A percentile compares a stretch with the other conserved stretches of the same genome.
phyloP scores from a whole-genome alignment of 2,329 filamentous ascomycete species.

The Fusarium citri region DNA sequence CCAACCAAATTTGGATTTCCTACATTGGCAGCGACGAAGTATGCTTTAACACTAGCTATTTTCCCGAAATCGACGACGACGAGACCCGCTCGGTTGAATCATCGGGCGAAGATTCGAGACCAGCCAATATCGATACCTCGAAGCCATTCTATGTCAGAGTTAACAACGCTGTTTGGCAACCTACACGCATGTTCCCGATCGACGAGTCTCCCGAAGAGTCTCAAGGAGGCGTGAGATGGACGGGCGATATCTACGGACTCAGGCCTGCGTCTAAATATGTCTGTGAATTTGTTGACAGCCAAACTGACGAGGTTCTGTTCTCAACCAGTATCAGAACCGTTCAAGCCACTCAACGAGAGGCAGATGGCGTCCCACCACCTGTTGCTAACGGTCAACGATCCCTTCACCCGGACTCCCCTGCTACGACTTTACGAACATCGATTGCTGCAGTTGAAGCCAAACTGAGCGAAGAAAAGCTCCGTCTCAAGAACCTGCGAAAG shows the following conservation, averaged over 20 bases:
- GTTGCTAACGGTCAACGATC: constrained; percentile 65
- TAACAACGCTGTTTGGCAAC: constrained; percentile 84
- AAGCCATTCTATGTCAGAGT: constrained; percentile 84
- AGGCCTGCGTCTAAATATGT: constrained; percentile 81
- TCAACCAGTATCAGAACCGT: constrained; percentile 77
- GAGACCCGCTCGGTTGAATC: constrained; percentile 39
- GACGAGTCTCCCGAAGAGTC: constrained; percentile 49
- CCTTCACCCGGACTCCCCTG: constrained; percentile 79
- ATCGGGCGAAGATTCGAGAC: constrained; percentile 50
- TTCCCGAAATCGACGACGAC: constrained; percentile 59
- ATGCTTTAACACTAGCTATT: constrained; percentile 78
- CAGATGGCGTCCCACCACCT: constrained; percentile 47
- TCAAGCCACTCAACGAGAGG: constrained; percentile 56
- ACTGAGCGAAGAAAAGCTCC: constrained; percentile 74
- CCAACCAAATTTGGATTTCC: constrained; percentile 82
- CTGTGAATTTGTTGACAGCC: constrained; percentile 79
- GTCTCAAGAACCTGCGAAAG: constrained; percentile 77
- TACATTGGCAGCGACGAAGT: constrained; percentile 83
- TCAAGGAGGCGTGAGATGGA: constrained; percentile 68
- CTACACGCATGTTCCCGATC: constrained; percentile 74
- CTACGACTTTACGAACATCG: constrained; percentile 80
- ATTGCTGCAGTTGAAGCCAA: constrained; percentile 78
- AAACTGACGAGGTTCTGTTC: constrained; percentile 74
- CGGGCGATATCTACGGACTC: constrained; percentile 76
- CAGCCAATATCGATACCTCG: constrained; percentile 69